A percentile compares a stretch with the other conserved stretches of the same genome.
phyloP scores from a whole-genome alignment of 139 green algal species.

The Chlorella sp. region DNA sequence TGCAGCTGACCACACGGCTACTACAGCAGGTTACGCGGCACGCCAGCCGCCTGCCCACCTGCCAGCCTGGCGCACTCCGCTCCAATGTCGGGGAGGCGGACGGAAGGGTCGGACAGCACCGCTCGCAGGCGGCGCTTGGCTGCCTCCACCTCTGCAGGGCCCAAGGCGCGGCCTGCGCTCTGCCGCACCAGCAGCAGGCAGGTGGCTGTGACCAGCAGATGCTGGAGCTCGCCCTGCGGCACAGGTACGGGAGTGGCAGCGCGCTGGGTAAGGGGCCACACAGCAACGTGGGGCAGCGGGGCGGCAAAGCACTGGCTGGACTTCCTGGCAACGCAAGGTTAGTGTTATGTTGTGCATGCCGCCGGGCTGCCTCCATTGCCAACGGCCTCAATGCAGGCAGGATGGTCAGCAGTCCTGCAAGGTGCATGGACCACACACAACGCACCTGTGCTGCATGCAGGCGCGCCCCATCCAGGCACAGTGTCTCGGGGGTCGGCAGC shows the following conservation, averaged over 20 bases:
- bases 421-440: too few relatives aligned
- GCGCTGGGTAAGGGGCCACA: neutral
- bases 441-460: conserved; percentile 68
- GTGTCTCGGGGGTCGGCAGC: conserved; percentile 68
- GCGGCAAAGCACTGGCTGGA: too few relatives aligned
- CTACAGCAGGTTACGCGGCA: too few relatives aligned
- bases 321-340: too few relatives aligned
- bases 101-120: conserved; percentile 67
- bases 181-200: conserved; percentile 73
- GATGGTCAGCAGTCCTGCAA: neutral
- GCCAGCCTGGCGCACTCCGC: conserved; percentile 57
- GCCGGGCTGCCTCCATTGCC: too few relatives aligned
- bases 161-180: conserved; percentile 31
- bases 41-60: neutral
- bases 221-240: conserved; percentile 74
- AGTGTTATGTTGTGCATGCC: too few relatives aligned
- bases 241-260: neutral
- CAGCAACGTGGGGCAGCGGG: neutral
- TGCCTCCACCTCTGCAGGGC: conserved; percentile 15
- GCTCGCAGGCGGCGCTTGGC: conserved; percentile 62
- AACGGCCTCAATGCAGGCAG: neutral
- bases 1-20: too few relatives aligned
- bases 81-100: conserved; percentile 69
- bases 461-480: conserved; percentile 62
- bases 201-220: conserved; percentile 68